phyloP scores from a whole-genome alignment of 306 rosid species.

The Lagenaria siceraria region DNA sequence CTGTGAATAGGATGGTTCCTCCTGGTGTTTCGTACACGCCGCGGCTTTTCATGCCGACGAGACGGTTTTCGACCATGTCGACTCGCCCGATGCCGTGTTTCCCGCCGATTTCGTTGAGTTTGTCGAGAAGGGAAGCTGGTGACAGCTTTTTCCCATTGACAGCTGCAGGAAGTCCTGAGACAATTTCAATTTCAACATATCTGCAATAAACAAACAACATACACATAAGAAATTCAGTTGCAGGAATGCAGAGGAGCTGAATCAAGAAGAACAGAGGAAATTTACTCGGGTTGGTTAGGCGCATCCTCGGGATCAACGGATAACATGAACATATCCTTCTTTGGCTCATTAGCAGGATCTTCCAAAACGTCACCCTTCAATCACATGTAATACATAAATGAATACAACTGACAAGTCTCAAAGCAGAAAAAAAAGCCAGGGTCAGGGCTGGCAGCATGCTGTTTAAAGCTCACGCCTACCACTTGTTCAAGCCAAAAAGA shows the following conservation, averaged over 20 bases:
- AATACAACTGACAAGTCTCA: conserved; percentile 1
- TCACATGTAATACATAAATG: neutral
- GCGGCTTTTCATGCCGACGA: conserved; percentile 94
- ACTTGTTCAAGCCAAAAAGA: neutral
- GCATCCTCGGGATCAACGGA: conserved; percentile 90
- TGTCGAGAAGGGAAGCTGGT: conserved; percentile 57
- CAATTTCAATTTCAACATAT: conserved; percentile 66
- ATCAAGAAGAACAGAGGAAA: neutral
- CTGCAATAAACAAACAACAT: conserved; percentile 20
- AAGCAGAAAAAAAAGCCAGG: neutral
- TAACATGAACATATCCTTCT: conserved; percentile 86
- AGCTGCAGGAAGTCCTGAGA: conserved; percentile 63
- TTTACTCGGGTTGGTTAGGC: conserved; percentile 73
- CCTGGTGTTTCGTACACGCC: conserved; percentile 98
- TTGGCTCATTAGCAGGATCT: conserved; percentile 87
- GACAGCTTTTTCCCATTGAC: conserved; percentile 59
- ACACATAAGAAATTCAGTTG: neutral
- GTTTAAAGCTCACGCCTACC: neutral
- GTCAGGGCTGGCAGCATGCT: neutral
- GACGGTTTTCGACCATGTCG: conserved; percentile 94
- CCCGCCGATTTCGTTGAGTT: conserved; percentile 77
- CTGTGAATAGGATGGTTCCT: conserved; percentile 76
- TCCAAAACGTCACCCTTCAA: conserved; percentile 88
- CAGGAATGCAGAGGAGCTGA: neutral
- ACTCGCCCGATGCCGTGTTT: conserved; percentile 79